Conservation (phyloP, 2,329 filamentous ascomycete species). For the Exophiala oligosperma region DNA sequence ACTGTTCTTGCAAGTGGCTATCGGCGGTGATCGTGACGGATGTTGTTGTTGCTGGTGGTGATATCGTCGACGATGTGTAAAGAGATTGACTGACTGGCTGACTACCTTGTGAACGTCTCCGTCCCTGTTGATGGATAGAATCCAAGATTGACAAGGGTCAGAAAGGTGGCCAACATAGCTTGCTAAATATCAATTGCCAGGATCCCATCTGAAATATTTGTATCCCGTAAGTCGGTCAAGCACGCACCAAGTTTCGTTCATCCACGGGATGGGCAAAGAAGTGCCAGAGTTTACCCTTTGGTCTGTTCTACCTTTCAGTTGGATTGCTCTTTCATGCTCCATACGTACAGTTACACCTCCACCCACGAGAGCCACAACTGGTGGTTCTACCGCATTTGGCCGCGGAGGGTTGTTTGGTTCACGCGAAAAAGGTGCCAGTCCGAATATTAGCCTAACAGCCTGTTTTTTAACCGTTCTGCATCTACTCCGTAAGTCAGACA, state of each 20-base stretch:
- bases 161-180: too few relatives aligned
- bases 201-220: not conserved
- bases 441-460: slow-evolving; percentile 25
- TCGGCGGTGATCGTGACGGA: too few relatives aligned
- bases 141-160: too few relatives aligned
- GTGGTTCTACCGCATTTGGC: slow-evolving; percentile 3
- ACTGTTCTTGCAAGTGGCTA: too few relatives aligned
- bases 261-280: not conserved
- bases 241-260: not conserved
- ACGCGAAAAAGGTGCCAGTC: not conserved
- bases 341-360: not conserved
- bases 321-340: not conserved
- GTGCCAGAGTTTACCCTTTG: not conserved
- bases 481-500: not conserved
- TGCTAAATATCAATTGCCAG: not conserved
- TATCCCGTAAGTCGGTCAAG: not conserved
- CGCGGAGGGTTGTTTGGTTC: not conserved
- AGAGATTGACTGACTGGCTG: too few relatives aligned
- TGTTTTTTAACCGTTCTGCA: not conserved
- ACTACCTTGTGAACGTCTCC: too few relatives aligned
- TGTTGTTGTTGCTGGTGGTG: too few relatives aligned
- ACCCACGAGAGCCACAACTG: slow-evolving; percentile 16
- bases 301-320: not conserved
- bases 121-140: too few relatives aligned
- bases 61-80: too few relatives aligned